Base-by-base conservation (phyloP, 1,284 basidiomycete species). In the Rhodotorula sp. region DNA sequence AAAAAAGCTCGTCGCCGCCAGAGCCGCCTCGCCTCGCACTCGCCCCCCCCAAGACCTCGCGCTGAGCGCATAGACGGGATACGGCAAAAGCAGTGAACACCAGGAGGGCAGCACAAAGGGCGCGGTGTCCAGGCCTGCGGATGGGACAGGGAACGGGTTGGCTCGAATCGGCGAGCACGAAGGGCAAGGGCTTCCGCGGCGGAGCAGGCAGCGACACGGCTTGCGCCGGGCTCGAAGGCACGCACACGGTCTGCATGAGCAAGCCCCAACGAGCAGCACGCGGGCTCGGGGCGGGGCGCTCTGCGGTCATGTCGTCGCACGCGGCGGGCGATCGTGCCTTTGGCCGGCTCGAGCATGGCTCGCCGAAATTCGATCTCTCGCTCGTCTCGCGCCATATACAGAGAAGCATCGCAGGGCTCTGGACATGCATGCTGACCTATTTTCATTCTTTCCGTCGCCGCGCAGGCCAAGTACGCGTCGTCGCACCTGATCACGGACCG, bases 401-500 rank as follows among this genome's bases (percentile, higher is more conserved):
- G 53, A 26, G 17, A 26, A 15, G 53, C n/a, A 29, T 17, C n/a
- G 15, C 26, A 29, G 0, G 53, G 26, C 15, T 30, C 26, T 29
- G 53, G 53, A 54, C 26, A n/a, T 24, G 53, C 53, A 29, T 15
- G 53, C 53, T 42, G 37, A 42, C 37, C 37, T 42, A 18, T 54
- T 2, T 29, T 7, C n/a, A 17, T 17, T 17, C 26, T 54, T 30
- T 14, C 18, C 29, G 17, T 17, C 51, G 18, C 17, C 33, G 15
- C 26, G 49, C 59, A 75, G 73, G 73, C 64, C 56, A 68, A 70
- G 62, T 76, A 76, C 75, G 72, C 75, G 60, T 63, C 66, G 65
- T 66, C 66, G 55, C 66, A 76, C 63, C 70, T 76, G 65, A 70
- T 76, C 68, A 72, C 70, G 67, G 75, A 78, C 77, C 76, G 75